Conservation (phyloP, 257 asterid species). For the Apocynum venetum region DNA sequence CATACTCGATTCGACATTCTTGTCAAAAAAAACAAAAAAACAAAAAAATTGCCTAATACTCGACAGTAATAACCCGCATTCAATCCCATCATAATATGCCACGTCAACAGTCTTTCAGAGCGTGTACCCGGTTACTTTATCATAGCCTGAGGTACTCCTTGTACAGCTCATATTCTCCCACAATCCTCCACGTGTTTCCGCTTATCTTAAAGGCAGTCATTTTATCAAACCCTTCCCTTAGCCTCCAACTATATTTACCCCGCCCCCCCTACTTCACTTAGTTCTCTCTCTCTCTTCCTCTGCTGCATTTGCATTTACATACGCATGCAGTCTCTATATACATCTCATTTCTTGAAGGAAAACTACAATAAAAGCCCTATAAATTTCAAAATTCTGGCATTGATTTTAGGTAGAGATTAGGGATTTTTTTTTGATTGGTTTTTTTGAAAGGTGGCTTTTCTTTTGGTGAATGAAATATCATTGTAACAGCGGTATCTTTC, state of each 20-base stretch:
- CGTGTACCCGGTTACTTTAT: not conserved
- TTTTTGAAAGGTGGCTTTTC: not conserved
- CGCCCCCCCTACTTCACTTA: not conserved
- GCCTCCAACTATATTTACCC: constrained; percentile 3
- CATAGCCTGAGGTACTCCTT: not conserved
- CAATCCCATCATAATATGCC: too few species aligned
- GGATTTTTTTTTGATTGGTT: not conserved
- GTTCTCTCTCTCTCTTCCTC: not conserved
- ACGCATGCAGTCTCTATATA: not conserved
- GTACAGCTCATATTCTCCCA: not conserved
- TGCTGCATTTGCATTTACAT: not conserved
- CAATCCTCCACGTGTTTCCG: constrained; percentile 10
- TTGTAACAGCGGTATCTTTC: not conserved
- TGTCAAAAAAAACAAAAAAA: too few species aligned
- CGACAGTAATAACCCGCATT: too few species aligned
- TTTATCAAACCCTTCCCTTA: not conserved
- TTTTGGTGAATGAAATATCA: not conserved
- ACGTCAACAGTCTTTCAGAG: not conserved
- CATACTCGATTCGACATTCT: too few species aligned
- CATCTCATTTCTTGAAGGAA: not conserved
- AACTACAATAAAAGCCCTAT: constrained; percentile 5
- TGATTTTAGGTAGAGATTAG: not conserved
- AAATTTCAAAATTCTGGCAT: not conserved
- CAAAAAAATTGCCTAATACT: too few species aligned
- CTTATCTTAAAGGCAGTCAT: not conserved